These are phyloP conservation scores for Fusarium euwallaceae DNA, from an alignment of 2,329 filamentous ascomycete species.

Conservation along the genomic window DNA sequence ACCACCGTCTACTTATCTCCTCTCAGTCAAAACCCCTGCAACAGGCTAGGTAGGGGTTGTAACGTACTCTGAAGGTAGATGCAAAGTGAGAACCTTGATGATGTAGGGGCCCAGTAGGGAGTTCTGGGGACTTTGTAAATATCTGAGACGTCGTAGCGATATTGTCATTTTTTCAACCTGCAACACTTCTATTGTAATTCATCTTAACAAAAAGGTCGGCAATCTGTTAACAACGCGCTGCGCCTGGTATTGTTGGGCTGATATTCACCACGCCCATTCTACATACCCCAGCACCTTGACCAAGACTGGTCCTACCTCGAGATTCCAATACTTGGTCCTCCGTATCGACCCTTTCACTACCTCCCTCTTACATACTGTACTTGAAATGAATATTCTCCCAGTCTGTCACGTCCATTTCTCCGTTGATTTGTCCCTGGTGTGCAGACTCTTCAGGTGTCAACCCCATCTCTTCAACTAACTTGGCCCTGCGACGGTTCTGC, in stretches of 20 bases:
- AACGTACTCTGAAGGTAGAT: no score
- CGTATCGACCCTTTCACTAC: background rate
- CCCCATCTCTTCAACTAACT: background rate
- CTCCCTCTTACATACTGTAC: slow-evolving; percentile 19
- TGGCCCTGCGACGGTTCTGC: background rate
- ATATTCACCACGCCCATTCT: background rate
- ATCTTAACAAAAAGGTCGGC: background rate
- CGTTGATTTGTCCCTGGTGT: slow-evolving; percentile 44
- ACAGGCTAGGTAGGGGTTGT: no score
- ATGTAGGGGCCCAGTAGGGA: no score
- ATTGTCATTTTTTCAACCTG: background rate
- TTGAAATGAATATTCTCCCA: slow-evolving; percentile 44
- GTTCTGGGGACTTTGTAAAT: no score
- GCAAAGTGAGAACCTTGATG: no score
- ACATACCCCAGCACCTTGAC: background rate
- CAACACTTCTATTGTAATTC: background rate
- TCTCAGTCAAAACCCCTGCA: no score
- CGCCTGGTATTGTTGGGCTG: background rate
- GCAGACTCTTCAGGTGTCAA: slow-evolving; percentile 37
- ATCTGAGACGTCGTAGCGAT: background rate
- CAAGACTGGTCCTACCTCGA: background rate
- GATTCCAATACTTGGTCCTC: background rate
- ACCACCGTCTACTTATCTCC: background rate
- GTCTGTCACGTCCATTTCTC: slow-evolving; percentile 44
- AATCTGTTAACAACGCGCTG: background rate